A percentile compares a stretch with the other conserved stretches of the same genome.
Conservation (phyloP, 805 yeast genomes). For the Suhomyces faveliae region DNA sequence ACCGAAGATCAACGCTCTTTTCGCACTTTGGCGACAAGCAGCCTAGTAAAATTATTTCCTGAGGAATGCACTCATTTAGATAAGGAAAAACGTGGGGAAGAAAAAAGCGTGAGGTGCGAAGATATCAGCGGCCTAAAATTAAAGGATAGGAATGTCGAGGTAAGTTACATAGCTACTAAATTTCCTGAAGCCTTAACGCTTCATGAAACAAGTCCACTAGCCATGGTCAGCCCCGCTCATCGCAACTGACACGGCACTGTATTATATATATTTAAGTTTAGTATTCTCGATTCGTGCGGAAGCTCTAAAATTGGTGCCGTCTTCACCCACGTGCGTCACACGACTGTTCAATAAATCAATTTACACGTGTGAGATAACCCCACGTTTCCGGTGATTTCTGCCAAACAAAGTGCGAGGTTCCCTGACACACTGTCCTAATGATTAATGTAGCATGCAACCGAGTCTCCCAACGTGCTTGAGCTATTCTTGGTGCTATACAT, state of each 20-base stretch:
- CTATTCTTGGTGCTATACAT: background rate
- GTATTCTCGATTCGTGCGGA: background rate
- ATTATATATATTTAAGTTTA: background rate
- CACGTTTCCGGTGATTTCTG: background rate
- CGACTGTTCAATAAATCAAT: background rate
- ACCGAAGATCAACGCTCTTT: too few species aligned
- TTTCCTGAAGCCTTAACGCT: background rate
- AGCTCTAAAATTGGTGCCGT: background rate
- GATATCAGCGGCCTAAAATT: background rate
- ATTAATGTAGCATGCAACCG: background rate
- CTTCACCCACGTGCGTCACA: slow-evolving; percentile 1
- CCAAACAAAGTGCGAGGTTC: background rate
- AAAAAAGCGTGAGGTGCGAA: background rate
- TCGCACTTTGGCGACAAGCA: too few species aligned
- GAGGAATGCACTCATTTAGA: background rate
- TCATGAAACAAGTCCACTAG: background rate
- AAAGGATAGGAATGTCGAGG: background rate
- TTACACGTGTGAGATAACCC: slow-evolving; percentile 1
- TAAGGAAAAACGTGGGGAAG: background rate
- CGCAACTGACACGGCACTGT: background rate
- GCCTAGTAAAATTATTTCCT: too few species aligned
- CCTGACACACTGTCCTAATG: background rate
- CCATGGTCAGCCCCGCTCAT: background rate
- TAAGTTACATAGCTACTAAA: background rate
- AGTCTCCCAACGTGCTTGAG: background rate